Base-by-base conservation (phyloP, 495 filamentous ascomycete genomes). In the Talaromyces liani region DNA sequence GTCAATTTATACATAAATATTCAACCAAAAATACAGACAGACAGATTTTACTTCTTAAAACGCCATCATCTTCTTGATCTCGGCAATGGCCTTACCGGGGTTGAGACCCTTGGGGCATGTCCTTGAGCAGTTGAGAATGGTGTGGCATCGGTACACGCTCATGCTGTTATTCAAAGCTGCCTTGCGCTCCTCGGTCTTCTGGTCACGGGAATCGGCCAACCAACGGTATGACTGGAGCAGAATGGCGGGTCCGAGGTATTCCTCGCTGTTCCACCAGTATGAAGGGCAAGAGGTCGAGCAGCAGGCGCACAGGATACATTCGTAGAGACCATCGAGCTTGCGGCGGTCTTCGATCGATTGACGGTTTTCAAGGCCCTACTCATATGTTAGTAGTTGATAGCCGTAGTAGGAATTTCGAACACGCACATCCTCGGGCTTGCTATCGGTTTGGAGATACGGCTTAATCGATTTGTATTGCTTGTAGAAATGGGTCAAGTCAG, bases 391-490 rank as follows among this genome's bases (percentile, higher is more conserved):
- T 45, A 24, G 29, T 29, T 34, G 33, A 16, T 63, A 61, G 14
- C 1, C 9, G 22, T 58, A 58, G 0, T n/a, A 9, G n/a, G 6
- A 12, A 16, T 18, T 53, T 1, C 22, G 8, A 27, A 14, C 12
- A 79, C 87, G 73, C 83, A 92, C 91, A 70, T 94, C 88, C 41
- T 85, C 82, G 16, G 89, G 77, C 45, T 87, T 85, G 34, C 88
- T 92, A 65, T 91, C 87, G 66, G 91, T 84, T 79, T 97, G 94
- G 36, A 98, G 89, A 74, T 96, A 98, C 6, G 94, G 94, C 85
- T 98, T 96, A 81, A 98, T 96, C 24, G 93, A 97, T 80, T 96
- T 96, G 87, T 98, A 98, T 84, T 98, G 94, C 83, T 97, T 97
- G 89, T 98, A 98, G 87, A 98, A 97, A 65, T 91, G 90, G 68